Conservation (phyloP, 768 basidiomycete genomes). For the Termitomyces sp. region DNA sequence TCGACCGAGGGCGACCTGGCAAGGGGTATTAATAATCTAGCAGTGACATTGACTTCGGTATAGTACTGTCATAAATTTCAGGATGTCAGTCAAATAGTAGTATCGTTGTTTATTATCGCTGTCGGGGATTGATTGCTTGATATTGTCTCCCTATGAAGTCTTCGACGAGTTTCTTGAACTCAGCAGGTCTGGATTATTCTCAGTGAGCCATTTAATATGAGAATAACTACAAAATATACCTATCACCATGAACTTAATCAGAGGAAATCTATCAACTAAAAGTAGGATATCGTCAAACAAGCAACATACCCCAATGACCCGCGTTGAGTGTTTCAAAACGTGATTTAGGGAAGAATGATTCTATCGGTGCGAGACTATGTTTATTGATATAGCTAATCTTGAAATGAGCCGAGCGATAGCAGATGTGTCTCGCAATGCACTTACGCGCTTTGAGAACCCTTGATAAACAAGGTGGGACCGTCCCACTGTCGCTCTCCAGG, state of each 20-base stretch:
- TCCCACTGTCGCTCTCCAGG: constrained; percentile 45
- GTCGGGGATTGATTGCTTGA: not conserved
- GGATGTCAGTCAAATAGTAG: not conserved
- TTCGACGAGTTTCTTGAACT: constrained; percentile 36
- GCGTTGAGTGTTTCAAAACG: constrained; percentile 58
- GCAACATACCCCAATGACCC: constrained; percentile 74
- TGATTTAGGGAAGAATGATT: constrained; percentile 69
- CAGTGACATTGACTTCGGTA: not conserved
- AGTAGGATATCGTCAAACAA: not conserved
- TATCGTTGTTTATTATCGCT: not conserved
- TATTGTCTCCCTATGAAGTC: constrained; percentile 15
- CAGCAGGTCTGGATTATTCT: constrained; percentile 28
- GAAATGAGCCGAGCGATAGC: not conserved
- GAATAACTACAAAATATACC: constrained; percentile 18
- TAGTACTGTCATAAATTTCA: not conserved
- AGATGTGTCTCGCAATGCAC: constrained; percentile 14
- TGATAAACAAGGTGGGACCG: constrained; percentile 64
- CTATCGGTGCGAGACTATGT: constrained; percentile 54
- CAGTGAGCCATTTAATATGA: not conserved
- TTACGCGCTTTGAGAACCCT: constrained; percentile 70
- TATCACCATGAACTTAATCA: constrained; percentile 66
- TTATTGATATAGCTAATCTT: constrained; percentile 63
- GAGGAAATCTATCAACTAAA: not conserved
- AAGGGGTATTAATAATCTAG: not conserved
- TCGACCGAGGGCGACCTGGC: not conserved